Evolutionary conservation across 139 green algal species (phyloP).

Genomic region (Chloropicon primus): DNA sequence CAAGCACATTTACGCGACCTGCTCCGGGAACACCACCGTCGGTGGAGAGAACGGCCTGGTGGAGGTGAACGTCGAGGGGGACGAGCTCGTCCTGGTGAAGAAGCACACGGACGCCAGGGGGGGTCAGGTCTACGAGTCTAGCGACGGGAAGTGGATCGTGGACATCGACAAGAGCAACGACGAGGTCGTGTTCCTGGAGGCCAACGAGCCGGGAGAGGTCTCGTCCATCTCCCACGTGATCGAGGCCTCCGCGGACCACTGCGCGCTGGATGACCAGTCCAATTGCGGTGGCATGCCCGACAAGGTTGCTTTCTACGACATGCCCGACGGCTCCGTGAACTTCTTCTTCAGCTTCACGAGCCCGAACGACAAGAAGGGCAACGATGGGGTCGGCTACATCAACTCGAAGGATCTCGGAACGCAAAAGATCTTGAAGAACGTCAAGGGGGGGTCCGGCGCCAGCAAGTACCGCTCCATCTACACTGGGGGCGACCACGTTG

Average conservation of each 20-base stretch:
- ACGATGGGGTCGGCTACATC: background rate
- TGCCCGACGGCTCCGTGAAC: background rate
- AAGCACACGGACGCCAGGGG: background rate
- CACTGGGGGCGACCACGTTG: background rate
- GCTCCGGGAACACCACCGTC: background rate
- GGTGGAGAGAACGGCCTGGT: background rate
- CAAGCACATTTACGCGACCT: background rate
- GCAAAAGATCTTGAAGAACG: background rate
- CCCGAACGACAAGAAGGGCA: background rate
- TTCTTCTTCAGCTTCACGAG: slow-evolving; percentile 1
- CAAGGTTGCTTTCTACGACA: background rate
- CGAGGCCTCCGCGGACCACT: background rate
- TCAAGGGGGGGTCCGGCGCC: background rate
- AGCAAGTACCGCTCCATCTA: background rate
- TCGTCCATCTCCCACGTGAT: background rate
- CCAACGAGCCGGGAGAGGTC: background rate
- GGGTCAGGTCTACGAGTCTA: background rate
- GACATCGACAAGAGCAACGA: background rate
- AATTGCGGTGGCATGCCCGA: background rate
- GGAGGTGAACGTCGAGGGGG: background rate
- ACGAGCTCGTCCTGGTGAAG: background rate
- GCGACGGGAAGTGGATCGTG: background rate
- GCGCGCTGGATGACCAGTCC: background rate
- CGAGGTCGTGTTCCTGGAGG: background rate
- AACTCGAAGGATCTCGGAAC: background rate